Evolutionary conservation across 805 yeast genomes (phyloP), one percentile per base, ranked within the genome.

Genomic region (Hanseniaspora osmophila): DNA sequence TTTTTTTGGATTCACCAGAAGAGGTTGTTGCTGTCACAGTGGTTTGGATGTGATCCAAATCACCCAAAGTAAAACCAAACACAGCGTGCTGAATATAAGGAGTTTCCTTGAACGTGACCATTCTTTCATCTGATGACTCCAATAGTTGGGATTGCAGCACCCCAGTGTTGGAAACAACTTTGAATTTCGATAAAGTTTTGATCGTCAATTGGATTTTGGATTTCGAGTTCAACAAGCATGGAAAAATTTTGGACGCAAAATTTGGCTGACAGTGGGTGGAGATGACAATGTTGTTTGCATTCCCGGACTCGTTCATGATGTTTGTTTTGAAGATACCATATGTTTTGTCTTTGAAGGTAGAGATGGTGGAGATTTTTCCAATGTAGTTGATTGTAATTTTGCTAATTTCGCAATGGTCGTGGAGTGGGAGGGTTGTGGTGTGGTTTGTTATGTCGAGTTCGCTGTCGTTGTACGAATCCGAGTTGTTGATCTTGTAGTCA

Each of bases 251-350:
- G 51, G 80, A 67, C 3, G 86, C 80, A 50, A 70, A 78, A 15
- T 69, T 67, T 0, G 92, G 87, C 56, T 82, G 88, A 39, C 77
- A 69, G 54, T 84, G 92, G 1, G 92, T 80, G 0, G 87, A 78
- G 30, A 82, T 55, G 11, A 81, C 62, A 47, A 62, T 70, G 49
- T 74, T 71, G 48, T 73, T 69, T 1, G 78, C 62, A 18, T 57
- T 64, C 6, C 78, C 78, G 1, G 73, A 63, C 4, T 69, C 64
- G 51, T 75, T 76, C 46, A 70, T 66, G 55, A 77, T 79, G 54
- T 77, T 78, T 1, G 86, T 77, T 53, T 77, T 78, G 67, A 78
- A 83, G 1, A 83, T 57, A 33, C 92, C 92, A 42, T 60, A 65
- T 0, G 88, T 81, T 41, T 54, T 56, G 51, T 80, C 86, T 33